phyloP scores from a whole-genome alignment of 2,329 filamentous ascomycete species.

The Apiospora sp. region DNA sequence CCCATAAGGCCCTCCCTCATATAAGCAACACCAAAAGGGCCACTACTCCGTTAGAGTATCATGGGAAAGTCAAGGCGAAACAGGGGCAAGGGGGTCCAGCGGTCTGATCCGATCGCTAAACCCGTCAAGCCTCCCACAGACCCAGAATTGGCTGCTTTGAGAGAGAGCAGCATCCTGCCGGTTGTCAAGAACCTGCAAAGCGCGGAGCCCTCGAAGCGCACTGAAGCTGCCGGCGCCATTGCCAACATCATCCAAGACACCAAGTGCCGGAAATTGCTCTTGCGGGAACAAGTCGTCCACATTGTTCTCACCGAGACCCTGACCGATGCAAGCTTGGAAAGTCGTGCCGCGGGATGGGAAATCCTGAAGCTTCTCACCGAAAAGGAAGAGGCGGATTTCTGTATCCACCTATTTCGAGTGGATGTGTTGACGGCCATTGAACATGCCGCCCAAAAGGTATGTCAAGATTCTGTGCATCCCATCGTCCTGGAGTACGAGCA shows the following conservation, averaged over 20 bases:
- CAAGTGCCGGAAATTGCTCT: constrained; percentile 69
- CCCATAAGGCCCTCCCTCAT: constrained; percentile 4
- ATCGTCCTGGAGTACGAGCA: not conserved
- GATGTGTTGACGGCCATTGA: constrained; percentile 69
- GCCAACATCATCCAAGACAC: constrained; percentile 68
- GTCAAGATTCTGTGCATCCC: constrained; percentile 35
- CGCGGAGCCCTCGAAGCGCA: constrained; percentile 65
- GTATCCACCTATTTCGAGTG: constrained; percentile 68
- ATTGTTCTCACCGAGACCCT: constrained; percentile 70
- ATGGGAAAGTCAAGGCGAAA: constrained; percentile 70
- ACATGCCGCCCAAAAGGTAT: constrained; percentile 61
- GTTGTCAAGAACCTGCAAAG: constrained; percentile 68
- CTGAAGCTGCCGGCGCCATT: constrained; percentile 65
- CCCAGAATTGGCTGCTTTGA: constrained; percentile 68
- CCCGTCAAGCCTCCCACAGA: constrained; percentile 67
- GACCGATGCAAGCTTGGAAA: constrained; percentile 69
- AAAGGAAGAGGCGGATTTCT: constrained; percentile 73
- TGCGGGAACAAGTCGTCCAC: constrained; percentile 71
- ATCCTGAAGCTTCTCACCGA: constrained; percentile 68
- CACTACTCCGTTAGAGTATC: constrained; percentile 1
- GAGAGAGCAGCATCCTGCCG: constrained; percentile 70
- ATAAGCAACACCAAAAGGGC: constrained; percentile 3
- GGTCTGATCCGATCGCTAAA: constrained; percentile 64
- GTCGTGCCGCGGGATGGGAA: constrained; percentile 72
- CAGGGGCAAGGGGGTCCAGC: constrained; percentile 55